These are phyloP conservation scores for Phytophthora fragariaefolia DNA, from an alignment of 352 stramenopile species.

Conservation along the genomic window DNA sequence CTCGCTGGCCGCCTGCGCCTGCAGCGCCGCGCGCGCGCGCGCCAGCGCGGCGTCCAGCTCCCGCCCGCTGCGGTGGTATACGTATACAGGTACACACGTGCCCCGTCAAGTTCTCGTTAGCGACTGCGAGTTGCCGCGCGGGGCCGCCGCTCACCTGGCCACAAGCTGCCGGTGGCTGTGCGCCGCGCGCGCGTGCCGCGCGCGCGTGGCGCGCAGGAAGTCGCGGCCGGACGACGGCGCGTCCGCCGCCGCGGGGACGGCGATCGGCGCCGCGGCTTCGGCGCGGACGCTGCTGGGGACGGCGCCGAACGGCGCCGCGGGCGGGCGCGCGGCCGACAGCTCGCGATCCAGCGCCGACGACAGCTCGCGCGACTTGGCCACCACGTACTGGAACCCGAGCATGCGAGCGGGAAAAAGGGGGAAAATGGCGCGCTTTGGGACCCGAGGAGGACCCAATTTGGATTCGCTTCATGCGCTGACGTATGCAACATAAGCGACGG, in stretches of 20 bases:
- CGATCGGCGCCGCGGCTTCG: constrained; percentile 18
- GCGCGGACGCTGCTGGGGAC: background rate
- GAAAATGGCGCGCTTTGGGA: constrained; percentile 19
- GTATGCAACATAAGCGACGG: no score
- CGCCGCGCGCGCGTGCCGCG: constrained; percentile 38
- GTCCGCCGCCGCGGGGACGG: constrained; percentile 9
- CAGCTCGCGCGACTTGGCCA: constrained; percentile 79
- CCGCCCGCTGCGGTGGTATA: constrained; percentile 56
- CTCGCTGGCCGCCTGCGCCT: constrained; percentile 70
- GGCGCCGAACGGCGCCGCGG: constrained; percentile 13
- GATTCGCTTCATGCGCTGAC: no score
- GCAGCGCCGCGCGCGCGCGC: constrained; percentile 50
- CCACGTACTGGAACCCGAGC: constrained; percentile 76
- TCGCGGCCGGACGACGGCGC: constrained; percentile 27
- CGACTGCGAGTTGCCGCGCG: constrained; percentile 10
- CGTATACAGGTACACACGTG: constrained; percentile 12
- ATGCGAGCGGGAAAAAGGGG: constrained; percentile 30
- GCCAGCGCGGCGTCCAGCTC: constrained; percentile 51
- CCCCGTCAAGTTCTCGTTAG: constrained; percentile 27
- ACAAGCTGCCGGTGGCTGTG: constrained; percentile 56
- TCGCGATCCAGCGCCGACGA: constrained; percentile 62
- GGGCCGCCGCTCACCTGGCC: constrained; percentile 34
- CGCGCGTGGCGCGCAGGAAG: constrained; percentile 55
- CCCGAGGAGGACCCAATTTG: no score
- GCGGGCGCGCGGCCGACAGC: constrained; percentile 34